Evolutionary conservation across 306 rosid species (phyloP).

Genomic region (Vachellia pachyceras): DNA sequence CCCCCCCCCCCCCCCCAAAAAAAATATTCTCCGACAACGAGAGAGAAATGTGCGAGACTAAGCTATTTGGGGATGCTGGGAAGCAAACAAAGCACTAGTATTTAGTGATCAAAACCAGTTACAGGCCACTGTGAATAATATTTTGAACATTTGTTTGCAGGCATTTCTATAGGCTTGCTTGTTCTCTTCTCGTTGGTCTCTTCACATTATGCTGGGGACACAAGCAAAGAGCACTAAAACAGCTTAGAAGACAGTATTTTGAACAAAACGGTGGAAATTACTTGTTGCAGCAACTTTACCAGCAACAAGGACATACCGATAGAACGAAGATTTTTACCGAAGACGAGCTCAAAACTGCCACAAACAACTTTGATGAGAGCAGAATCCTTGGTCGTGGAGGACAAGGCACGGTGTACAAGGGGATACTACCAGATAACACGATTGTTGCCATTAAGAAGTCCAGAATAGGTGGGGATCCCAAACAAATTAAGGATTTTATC

Average conservation of each 20-base stretch:
- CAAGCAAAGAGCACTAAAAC: neutral
- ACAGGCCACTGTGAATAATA: neutral
- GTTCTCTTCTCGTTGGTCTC: neutral
- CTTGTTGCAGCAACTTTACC: slow-evolving; percentile 28
- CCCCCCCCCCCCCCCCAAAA: too few species aligned
- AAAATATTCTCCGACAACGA: too few species aligned
- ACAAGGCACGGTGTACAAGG: neutral
- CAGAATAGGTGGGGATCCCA: neutral
- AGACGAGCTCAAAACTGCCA: neutral
- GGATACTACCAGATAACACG: neutral
- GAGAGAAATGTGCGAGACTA: too few species aligned
- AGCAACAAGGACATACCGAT: neutral
- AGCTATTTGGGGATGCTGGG: too few species aligned
- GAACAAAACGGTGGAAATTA: slow-evolving; percentile 39
- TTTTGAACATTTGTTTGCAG: neutral
- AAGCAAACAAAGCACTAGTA: too few species aligned
- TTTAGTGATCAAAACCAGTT: too few species aligned
- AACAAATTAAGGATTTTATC: neutral
- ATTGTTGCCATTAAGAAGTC: neutral
- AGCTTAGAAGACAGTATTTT: slow-evolving; percentile 17
- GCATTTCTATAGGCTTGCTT: neutral
- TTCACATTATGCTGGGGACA: neutral
- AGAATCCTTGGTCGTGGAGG: neutral
- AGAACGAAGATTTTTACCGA: neutral
- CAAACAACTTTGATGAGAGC: neutral